Conservation (phyloP, 139 green algal genomes). For the Bryopsis sp. region DNA sequence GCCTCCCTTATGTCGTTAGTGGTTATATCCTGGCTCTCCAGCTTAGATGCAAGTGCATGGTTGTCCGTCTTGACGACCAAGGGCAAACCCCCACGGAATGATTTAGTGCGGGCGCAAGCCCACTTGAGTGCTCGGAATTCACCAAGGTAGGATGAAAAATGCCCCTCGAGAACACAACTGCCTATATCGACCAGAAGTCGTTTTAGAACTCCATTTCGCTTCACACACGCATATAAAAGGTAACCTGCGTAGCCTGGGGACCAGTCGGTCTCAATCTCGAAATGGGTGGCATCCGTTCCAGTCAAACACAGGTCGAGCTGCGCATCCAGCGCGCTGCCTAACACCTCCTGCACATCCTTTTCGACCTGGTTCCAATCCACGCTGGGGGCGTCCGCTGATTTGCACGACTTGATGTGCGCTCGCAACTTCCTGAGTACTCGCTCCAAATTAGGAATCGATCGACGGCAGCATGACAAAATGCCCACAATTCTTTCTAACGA, state of each 20-base stretch:
- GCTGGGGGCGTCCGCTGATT: background rate
- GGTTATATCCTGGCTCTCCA: background rate
- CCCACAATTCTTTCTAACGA: conserved; percentile 3
- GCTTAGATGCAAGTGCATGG: background rate
- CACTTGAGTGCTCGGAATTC: conserved; percentile 10
- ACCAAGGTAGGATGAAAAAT: conserved; percentile 6
- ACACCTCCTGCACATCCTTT: background rate
- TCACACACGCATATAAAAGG: conserved; percentile 4
- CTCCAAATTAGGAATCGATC: background rate
- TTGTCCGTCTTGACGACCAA: conserved; percentile 13
- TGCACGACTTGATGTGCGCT: background rate
- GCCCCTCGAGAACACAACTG: background rate
- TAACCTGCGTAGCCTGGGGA: conserved; percentile 6
- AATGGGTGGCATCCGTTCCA: background rate
- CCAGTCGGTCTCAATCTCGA: conserved; percentile 16
- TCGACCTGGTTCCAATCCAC: background rate
- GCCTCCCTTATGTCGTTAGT: background rate
- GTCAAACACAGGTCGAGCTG: background rate
- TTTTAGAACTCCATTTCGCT: background rate
- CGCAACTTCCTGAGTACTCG: background rate
- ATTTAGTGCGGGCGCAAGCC: conserved; percentile 11
- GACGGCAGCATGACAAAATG: conserved; percentile 2
- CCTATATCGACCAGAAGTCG: conserved; percentile 3
- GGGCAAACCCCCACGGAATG: conserved; percentile 3
- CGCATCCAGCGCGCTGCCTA: background rate